Evolutionary conservation across 1,284 basidiomycete species (phyloP).

Genomic region (Acaromyces ingoldii): DNA sequence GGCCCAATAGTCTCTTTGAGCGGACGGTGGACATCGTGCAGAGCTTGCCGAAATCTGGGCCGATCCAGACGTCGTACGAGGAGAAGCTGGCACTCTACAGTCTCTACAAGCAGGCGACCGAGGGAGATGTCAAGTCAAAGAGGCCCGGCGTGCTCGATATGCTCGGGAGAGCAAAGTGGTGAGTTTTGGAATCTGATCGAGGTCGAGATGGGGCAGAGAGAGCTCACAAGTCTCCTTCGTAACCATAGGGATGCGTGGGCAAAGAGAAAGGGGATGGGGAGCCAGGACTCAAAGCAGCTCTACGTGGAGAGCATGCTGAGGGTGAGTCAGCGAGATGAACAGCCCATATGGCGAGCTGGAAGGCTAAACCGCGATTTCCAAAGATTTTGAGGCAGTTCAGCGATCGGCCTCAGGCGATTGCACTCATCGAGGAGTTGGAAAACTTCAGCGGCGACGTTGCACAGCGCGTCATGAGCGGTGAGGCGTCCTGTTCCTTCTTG

Average conservation of each 20-base stretch:
- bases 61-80: constrained; percentile 93
- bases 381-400: constrained; percentile 77
- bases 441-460: constrained; percentile 68
- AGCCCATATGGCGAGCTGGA: not conserved
- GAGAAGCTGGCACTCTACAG: constrained; percentile 94
- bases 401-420: constrained; percentile 70
- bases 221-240: constrained; percentile 15
- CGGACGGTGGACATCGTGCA: constrained; percentile 92
- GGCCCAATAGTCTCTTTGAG: constrained; percentile 66
- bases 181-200: constrained; percentile 31
- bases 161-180: constrained; percentile 92
- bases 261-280: constrained; percentile 74
- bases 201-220: not conserved
- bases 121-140: constrained; percentile 72
- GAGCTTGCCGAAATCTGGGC: constrained; percentile 79
- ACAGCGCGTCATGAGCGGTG: constrained; percentile 67
- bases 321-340: constrained; percentile 54
- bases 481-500: no score
- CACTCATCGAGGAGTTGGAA: constrained; percentile 76
- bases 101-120: constrained; percentile 90
- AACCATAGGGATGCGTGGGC: constrained; percentile 81
- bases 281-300: constrained; percentile 76
- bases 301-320: constrained; percentile 84
- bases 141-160: constrained; percentile 88
- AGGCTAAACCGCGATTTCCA: not conserved